Evolutionary conservation across 352 stramenopile species (phyloP).

Genomic region (Achlya hypogyna): DNA sequence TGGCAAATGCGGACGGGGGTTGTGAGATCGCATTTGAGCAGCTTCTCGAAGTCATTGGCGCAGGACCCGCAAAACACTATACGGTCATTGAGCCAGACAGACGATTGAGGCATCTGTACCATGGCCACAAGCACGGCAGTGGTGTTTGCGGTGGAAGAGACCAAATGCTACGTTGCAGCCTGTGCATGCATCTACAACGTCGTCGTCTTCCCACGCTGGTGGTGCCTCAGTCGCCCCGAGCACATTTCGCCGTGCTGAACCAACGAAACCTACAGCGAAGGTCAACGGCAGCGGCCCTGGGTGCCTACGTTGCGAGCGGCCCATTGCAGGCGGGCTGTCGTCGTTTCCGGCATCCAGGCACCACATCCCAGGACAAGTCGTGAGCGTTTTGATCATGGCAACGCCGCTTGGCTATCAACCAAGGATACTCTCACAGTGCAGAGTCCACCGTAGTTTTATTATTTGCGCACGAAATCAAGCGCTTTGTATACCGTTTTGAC

Average conservation of each 20-base stretch:
- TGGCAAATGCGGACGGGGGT: constrained; percentile 2
- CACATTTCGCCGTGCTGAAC: neutral
- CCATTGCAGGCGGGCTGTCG: neutral
- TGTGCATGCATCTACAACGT: neutral
- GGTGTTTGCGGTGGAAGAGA: constrained; percentile 19
- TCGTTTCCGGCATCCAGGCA: neutral
- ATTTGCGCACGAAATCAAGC: neutral
- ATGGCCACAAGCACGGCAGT: constrained; percentile 10
- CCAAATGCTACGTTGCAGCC: constrained; percentile 12
- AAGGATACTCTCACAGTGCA: neutral
- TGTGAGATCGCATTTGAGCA: constrained; percentile 5
- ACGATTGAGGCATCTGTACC: neutral
- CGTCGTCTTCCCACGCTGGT: constrained; percentile 7
- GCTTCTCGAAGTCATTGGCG: neutral
- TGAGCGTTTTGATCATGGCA: neutral
- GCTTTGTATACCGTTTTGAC: neutral
- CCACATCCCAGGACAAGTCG: neutral
- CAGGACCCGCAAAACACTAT: constrained; percentile 19
- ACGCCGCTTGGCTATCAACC: neutral
- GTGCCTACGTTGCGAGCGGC: neutral
- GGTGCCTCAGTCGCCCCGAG: neutral
- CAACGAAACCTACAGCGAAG: neutral
- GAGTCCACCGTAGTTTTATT: neutral
- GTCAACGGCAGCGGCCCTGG: neutral
- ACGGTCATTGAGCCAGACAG: neutral